Evolutionary conservation across 768 basidiomycete species (phyloP), one percentile per base, ranked within the genome.

Genomic region (Leccinum subtestaceum): DNA sequence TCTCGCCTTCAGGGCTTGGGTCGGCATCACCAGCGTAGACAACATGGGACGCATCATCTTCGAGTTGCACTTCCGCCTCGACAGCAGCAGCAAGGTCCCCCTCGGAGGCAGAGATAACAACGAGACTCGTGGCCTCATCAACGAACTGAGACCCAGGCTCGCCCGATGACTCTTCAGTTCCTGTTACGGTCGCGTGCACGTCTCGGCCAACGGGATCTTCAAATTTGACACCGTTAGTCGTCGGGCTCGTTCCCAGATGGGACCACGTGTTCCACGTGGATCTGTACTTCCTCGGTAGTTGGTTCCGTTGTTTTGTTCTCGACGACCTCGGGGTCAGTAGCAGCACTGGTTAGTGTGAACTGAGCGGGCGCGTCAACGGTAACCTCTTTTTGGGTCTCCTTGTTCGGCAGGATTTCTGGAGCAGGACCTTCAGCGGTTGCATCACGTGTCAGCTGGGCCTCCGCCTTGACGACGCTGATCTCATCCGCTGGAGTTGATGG

Each of bases 111-210:
- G 40, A 31, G 34, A 38, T n/a, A 38, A 8, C 31, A 49, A 32
- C 36, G 25, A 32, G 5, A 10, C 23, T 45, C 53, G 40, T 46
- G 29, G 53, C 43, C 15, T 47, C 63, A 25, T 55, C 50, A 38
- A 43, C 60, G 15, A 23, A 66, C 56, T 56, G 64, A 66, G 64
- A 2, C 29, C 12, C 25, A 40, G 29, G 7, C 57, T 29, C 61
- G 27, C n/a, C 43, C 53, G 59, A 51, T 15, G 60, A 31, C 17
- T 13, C 48, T 19, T 27, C 56, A 10, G 25, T 64, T 19, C 36
- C 59, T 45, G 52, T 54, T 45, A 5, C 17, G 53, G 53, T 25
- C 45, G 47, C 19, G 19, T 54, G 57, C 23, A 17, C 55, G 19
- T 55, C 55, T 13, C 50, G 51, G 48, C 31, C n/a, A n/a, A 32